Evolutionary conservation across 2,329 filamentous ascomycete genomes (phyloP).

Genomic region (Fusarium proliferatum): DNA sequence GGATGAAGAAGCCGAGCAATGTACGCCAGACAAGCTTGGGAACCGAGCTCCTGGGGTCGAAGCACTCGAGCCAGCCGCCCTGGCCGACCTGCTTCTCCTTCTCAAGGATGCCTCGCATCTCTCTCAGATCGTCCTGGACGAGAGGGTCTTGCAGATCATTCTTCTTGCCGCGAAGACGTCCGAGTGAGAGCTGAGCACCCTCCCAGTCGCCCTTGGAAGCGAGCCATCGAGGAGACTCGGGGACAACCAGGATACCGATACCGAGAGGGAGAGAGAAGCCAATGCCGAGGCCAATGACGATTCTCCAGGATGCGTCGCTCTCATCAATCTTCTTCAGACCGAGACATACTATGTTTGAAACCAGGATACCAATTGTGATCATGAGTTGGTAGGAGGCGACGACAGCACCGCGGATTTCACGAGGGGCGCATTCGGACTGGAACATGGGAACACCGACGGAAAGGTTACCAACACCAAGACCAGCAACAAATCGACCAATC

Average conservation of each 20-base stretch:
- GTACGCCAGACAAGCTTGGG: conserved; percentile 74
- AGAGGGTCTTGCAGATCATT: conserved; percentile 56
- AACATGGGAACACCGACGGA: conserved; percentile 75
- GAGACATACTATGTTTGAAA: conserved; percentile 66
- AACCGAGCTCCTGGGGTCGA: conserved; percentile 62
- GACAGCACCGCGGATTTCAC: conserved; percentile 71
- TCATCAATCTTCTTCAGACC: conserved; percentile 58
- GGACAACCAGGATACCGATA: conserved; percentile 63
- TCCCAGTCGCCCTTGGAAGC: conserved; percentile 60
- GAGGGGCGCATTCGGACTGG: conserved; percentile 72
- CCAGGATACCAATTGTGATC: conserved; percentile 76
- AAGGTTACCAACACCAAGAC: conserved; percentile 74
- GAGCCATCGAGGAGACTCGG: conserved; percentile 69
- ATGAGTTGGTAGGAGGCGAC: conserved; percentile 79
- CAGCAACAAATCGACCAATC: conserved; percentile 73
- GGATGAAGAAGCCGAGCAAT: conserved; percentile 69
- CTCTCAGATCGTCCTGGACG: conserved; percentile 63
- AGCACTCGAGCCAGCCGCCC: conserved; percentile 69
- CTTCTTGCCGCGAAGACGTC: conserved; percentile 63
- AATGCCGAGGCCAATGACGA: conserved; percentile 69
- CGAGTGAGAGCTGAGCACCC: conserved; percentile 61
- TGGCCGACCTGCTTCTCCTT: conserved; percentile 58
- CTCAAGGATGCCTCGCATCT: conserved; percentile 61
- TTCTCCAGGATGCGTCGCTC: conserved; percentile 66
- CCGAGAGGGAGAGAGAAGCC: conserved; percentile 64